A percentile compares a stretch with the other conserved stretches of the same genome.
Evolutionary conservation across 805 yeast species (phyloP).

Genomic region (Sugiyamaella marilandica): DNA sequence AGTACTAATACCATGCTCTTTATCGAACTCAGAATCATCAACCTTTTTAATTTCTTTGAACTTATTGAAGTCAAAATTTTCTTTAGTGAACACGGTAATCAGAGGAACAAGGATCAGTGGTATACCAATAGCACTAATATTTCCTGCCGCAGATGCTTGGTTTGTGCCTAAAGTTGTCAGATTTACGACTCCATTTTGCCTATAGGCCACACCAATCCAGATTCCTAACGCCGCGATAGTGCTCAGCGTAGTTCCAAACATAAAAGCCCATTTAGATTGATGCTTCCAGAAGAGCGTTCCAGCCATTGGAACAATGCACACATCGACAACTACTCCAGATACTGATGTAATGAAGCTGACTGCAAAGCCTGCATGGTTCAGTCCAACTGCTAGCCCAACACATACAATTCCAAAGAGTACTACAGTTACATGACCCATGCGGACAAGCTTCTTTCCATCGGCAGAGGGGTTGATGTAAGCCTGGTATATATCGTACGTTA

Average conservation of each 20-base stretch:
- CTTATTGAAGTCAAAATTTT: constrained; percentile 65
- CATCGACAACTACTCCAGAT: constrained; percentile 83
- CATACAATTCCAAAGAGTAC: constrained; percentile 55
- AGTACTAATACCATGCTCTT: constrained; percentile 33
- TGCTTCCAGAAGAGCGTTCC: constrained; percentile 53
- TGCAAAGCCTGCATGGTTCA: constrained; percentile 72
- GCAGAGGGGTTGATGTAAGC: constrained; percentile 75
- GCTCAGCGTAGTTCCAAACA: constrained; percentile 71
- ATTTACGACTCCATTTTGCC: constrained; percentile 46
- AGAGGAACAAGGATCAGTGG: constrained; percentile 49
- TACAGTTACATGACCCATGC: constrained; percentile 63
- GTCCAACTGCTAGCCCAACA: constrained; percentile 79
- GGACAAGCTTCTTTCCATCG: constrained; percentile 62
- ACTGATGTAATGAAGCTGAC: constrained; percentile 83
- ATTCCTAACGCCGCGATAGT: constrained; percentile 66
- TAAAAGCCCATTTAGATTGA: constrained; percentile 64
- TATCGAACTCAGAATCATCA: constrained; percentile 59
- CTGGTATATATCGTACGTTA: constrained; percentile 80
- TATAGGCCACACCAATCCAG: constrained; percentile 45
- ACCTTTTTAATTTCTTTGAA: constrained; percentile 58
- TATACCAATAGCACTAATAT: constrained; percentile 65
- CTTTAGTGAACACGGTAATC: constrained; percentile 59
- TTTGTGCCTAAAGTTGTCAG: constrained; percentile 59
- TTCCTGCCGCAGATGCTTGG: constrained; percentile 84
- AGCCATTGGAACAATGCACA: constrained; percentile 76